These are phyloP conservation scores for Vanrija pseudolonga DNA, from an alignment of 1,284 basidiomycete genomes.

Conservation along the genomic window DNA sequence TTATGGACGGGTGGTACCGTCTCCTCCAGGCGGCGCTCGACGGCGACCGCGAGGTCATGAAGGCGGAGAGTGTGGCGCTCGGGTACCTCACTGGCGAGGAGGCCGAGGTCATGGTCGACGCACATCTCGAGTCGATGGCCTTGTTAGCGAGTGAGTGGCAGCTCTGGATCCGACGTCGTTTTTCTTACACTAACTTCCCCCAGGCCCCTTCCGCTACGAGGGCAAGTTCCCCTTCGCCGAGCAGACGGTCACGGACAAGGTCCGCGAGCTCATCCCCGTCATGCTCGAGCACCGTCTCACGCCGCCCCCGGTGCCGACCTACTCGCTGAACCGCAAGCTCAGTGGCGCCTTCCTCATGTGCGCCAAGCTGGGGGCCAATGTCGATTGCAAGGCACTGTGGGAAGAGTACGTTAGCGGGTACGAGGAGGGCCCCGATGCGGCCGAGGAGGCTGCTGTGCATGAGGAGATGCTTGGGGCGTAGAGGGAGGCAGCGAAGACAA, in stretches of 20 bases:
- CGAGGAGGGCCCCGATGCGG: not conserved
- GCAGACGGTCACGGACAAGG: constrained; percentile 49
- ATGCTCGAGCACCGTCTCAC: constrained; percentile 87
- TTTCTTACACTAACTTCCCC: not conserved
- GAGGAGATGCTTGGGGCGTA: not conserved
- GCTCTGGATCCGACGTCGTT: not conserved
- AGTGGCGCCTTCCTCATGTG: constrained; percentile 92
- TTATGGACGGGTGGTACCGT: constrained; percentile 83
- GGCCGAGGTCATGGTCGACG: constrained; percentile 76
- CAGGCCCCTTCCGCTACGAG: constrained; percentile 36
- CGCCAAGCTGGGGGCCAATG: constrained; percentile 68
- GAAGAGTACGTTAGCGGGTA: constrained; percentile 48
- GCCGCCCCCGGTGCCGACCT: constrained; percentile 91
- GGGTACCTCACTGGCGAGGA: constrained; percentile 91
- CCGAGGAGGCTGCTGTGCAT: not conserved
- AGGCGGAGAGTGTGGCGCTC: constrained; percentile 69
- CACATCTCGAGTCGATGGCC: constrained; percentile 80
- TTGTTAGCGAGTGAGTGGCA: constrained; percentile 49
- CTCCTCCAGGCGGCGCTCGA: constrained; percentile 73
- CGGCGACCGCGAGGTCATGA: constrained; percentile 67
- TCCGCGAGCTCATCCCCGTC: constrained; percentile 69
- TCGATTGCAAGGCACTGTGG: constrained; percentile 74
- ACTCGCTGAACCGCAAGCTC: constrained; percentile 90
- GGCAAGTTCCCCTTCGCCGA: constrained; percentile 41
- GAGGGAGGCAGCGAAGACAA: not conserved